A percentile compares a stretch with the other conserved stretches of the same genome.
Conservation (phyloP, 768 basidiomycete genomes). For the Boletus sensibilis region DNA sequence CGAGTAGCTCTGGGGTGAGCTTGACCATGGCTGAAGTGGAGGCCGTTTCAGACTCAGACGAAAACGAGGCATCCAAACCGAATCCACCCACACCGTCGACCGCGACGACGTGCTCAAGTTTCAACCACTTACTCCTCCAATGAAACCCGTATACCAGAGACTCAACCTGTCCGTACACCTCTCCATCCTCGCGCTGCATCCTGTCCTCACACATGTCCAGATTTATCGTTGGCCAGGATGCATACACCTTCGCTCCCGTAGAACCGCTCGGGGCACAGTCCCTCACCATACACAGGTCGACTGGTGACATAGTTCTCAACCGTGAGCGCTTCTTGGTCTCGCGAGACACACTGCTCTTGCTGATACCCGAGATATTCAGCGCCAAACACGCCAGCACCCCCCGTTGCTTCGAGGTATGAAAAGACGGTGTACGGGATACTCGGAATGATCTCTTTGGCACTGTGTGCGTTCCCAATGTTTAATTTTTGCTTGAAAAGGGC, state of each 20-base stretch:
- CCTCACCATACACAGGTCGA: constrained; percentile 67
- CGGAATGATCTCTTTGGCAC: constrained; percentile 71
- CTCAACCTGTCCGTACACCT: constrained; percentile 58
- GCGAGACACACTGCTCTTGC: not conserved
- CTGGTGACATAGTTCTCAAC: constrained; percentile 74
- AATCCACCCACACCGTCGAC: not conserved
- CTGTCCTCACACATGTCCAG: constrained; percentile 34
- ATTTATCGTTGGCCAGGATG: constrained; percentile 67
- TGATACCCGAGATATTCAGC: constrained; percentile 35
- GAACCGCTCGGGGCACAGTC: constrained; percentile 59
- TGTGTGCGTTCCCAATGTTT: constrained; percentile 50
- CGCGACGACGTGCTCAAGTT: constrained; percentile 14
- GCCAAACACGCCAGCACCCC: constrained; percentile 52
- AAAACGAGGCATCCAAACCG: constrained; percentile 20
- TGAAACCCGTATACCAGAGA: constrained; percentile 71
- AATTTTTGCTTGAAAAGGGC: not conserved
- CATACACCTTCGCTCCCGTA: constrained; percentile 76
- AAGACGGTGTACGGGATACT: constrained; percentile 74
- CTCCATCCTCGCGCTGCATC: constrained; percentile 8
- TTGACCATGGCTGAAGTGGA: constrained; percentile 57
- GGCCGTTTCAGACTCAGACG: constrained; percentile 37
- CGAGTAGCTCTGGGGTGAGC: constrained; percentile 91
- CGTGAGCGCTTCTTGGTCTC: constrained; percentile 39
- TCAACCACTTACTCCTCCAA: constrained; percentile 35
- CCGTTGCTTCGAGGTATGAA: constrained; percentile 55